Base-by-base conservation (phyloP, 257 asterid genomes). In the Solanum paucissectum region DNA sequence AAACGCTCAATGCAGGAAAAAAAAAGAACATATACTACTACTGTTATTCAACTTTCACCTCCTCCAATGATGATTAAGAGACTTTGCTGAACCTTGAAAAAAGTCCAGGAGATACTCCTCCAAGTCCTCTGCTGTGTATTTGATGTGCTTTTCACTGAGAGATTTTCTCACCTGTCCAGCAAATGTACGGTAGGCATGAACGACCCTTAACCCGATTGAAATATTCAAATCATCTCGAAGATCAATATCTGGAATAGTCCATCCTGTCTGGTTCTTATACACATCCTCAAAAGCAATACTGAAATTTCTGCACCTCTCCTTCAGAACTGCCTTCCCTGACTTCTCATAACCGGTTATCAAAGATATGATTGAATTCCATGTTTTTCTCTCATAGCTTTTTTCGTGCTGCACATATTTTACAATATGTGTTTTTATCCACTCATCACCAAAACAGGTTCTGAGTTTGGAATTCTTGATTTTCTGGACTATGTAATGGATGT, bases 401-500 rank as follows among this genome's bases (percentile, higher is more conserved):
- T 92, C 98, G 2, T 94, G 95, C 90, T 91, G 92, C 89, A 90
- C 60, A 89, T 88, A 93, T 83, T 92, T 93, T n/a, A 81, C 89
- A 5, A 89, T 72, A 32, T 92, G 93, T 37, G 38, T 32, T 72
- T 87, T 87, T 49, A 93, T 89, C 98, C 98, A 95, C 21, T 93
- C 93, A 74, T 93, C 95, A 33, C 95, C 98, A 13, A 94, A 93
- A 77, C 90, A 93, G 5, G 86, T 86, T 60, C 93, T 69, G 36
- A 93, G 85, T 76, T 89, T 85, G 2, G 98, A 94, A 37, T 89
- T 83, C 85, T 87, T 87, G 72, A 94, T 91, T 90, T 93, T 94
- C 34, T 72, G 86, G 76, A 93, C 98, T 92, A 94, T 95, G 93
- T 95, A 95, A 88, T 94, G 98, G 68, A 93, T 90, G 87, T 94